Conservation (phyloP, 768 basidiomycete species). For the Amanita phalloides region DNA sequence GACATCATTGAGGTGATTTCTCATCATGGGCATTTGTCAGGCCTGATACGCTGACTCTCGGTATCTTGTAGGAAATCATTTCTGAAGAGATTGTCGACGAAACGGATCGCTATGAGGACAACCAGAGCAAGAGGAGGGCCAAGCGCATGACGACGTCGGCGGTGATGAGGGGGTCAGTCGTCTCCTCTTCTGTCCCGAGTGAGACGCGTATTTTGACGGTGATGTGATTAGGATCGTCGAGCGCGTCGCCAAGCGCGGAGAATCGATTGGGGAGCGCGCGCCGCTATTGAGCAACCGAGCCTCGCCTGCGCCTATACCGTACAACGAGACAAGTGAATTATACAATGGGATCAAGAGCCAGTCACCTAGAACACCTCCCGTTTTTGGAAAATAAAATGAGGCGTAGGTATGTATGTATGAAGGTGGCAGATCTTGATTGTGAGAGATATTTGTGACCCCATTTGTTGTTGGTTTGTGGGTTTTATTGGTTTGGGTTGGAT, state of each 20-base stretch:
- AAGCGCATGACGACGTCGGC: conserved; percentile 61
- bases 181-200: background rate
- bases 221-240: conserved; percentile 40
- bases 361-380: too few species aligned
- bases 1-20: conserved; percentile 62
- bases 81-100: conserved; percentile 95
- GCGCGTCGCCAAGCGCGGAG: conserved; percentile 26
- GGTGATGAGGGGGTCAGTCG: conserved; percentile 66
- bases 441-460: too few species aligned
- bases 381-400: too few species aligned
- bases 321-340: too few species aligned
- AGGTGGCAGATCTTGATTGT: too few species aligned
- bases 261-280: conserved; percentile 21
- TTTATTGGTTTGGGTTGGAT: too few species aligned
- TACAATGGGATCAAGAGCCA: too few species aligned
- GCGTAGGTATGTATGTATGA: too few species aligned
- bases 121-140: conserved; percentile 67
- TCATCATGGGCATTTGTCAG: background rate
- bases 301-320: background rate
- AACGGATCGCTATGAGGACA: conserved; percentile 85
- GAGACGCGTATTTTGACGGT: background rate
- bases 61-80: conserved; percentile 65
- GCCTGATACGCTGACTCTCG: background rate
- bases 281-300: conserved; percentile 19
- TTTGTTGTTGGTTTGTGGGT: too few species aligned